Percentiles rank a stretch among this genome's conserved stretches.
Conservation (phyloP, 306 rosid genomes). For the Quercus aquifolioides region DNA sequence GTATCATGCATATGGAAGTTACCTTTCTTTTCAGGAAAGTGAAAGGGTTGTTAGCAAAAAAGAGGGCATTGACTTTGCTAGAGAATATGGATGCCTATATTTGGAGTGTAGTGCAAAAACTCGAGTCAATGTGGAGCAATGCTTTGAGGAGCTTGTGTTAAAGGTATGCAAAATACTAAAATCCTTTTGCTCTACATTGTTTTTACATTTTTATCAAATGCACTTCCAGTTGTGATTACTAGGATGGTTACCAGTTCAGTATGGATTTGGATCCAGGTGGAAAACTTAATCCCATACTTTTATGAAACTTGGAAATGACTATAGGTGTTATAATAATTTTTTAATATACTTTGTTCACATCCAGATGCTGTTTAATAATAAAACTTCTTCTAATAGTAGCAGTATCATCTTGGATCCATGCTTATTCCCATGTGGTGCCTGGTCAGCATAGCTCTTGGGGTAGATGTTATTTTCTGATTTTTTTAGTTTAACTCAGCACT, state of each 20-base stretch:
- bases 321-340: not conserved
- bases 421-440: not conserved
- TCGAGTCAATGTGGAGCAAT: slow-evolving; percentile 63
- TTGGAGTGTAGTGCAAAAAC: slow-evolving; percentile 84
- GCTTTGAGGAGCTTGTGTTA: slow-evolving; percentile 76
- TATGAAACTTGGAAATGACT: not conserved
- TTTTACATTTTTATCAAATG: too few relatives aligned
- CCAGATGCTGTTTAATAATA: not conserved
- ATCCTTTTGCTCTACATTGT: not conserved
- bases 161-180: slow-evolving; percentile 44
- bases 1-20: not conserved
- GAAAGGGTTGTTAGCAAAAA: slow-evolving; percentile 71
- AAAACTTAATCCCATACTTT: not conserved
- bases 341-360: not conserved
- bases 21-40: slow-evolving; percentile 51
- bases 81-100: slow-evolving; percentile 72
- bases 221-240: not conserved
- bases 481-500: not conserved
- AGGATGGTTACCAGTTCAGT: not conserved
- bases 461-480: not conserved
- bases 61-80: slow-evolving; percentile 68
- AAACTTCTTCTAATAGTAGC: not conserved
- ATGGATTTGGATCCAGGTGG: too few relatives aligned
- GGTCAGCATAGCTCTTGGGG: not conserved
- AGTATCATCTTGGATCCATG: not conserved